Conservation (phyloP, 148 eudicot genomes). For the Rhododendron henanense region DNA sequence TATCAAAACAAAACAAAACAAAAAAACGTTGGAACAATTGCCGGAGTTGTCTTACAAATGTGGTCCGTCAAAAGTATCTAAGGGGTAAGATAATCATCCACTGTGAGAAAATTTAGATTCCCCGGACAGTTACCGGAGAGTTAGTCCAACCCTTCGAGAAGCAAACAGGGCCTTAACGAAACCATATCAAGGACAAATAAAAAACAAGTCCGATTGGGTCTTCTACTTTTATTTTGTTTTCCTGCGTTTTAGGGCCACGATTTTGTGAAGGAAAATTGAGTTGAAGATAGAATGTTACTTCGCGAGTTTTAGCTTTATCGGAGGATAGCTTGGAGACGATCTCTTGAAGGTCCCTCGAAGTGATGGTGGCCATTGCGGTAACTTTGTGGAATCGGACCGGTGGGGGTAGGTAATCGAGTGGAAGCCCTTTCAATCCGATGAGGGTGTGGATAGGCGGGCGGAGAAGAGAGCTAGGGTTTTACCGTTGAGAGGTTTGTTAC, state of each 20-base stretch:
- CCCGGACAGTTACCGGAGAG: too few relatives aligned
- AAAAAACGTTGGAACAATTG: too few relatives aligned
- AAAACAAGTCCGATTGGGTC: too few relatives aligned
- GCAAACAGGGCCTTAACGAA: too few relatives aligned
- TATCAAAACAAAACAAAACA: too few relatives aligned
- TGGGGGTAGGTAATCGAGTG: background rate
- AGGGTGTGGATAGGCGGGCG: background rate
- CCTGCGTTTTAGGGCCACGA: constrained; percentile 6
- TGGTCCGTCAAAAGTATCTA: too few relatives aligned
- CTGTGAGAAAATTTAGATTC: too few relatives aligned
- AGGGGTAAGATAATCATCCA: too few relatives aligned
- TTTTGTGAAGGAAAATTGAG: background rate
- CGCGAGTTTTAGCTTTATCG: constrained; percentile 68
- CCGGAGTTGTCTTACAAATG: too few relatives aligned
- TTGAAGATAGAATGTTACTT: constrained; percentile 39
- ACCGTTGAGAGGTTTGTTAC: background rate
- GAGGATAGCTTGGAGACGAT: constrained; percentile 65
- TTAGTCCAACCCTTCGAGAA: too few relatives aligned
- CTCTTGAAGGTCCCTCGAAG: constrained; percentile 71
- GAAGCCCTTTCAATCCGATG: background rate
- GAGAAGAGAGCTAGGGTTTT: constrained; percentile 6
- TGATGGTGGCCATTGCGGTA: constrained; percentile 37
- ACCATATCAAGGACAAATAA: too few relatives aligned
- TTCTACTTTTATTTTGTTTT: background rate
- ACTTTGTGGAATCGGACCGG: background rate